Evolutionary conservation across 208 protist species (phyloP), one percentile per base, ranked within the genome.

Genomic region (Borovskyia barvae): DNA sequence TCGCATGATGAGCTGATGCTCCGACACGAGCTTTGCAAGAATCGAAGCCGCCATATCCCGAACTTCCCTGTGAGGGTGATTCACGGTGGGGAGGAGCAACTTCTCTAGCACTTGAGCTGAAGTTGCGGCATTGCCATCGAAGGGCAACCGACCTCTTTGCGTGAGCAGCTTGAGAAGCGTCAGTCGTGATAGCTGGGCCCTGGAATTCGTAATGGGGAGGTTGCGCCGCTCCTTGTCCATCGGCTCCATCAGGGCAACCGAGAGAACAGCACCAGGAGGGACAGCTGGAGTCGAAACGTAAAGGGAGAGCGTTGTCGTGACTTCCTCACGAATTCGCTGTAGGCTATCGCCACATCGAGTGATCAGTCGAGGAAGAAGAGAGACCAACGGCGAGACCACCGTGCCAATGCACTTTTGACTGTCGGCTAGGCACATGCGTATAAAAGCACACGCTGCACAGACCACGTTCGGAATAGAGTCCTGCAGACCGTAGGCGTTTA

Each of bases 401-500:
- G 24, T 46, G 8, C 32, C 20, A 15, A 90, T 64, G 36, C 76
- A 82, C 9, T 75, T 39, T 36, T 64, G 32, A 19, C 80, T 60
- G 39, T 87, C 83, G 1, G 48, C 60, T 8, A 96, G 54, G 14
- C 68, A 48, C 66, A 80, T 82, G 19, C 82, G 76, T 2, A 96
- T 68, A 70, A 92, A 89, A 0, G 46, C 74, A 56, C 83, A 91
- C 5, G 72, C 62, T 1, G 81, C 79, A n/a, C 77, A 65, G 0
- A 94, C 82, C 3, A 94, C 84, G 37, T 80, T 87, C 15, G 85
- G 80, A 19, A 96, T 83, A 4, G 67, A 51, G 52, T 96, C 90
- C 51, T 94, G 87, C 37, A 96, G 56, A 2, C 90, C 90, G 32
- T 80, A 84, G 9, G 55, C 56, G 54, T 87, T 92, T 30, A 78